Evolutionary conservation across 148 eudicot species (phyloP).

Genomic region (Camellia japonica): DNA sequence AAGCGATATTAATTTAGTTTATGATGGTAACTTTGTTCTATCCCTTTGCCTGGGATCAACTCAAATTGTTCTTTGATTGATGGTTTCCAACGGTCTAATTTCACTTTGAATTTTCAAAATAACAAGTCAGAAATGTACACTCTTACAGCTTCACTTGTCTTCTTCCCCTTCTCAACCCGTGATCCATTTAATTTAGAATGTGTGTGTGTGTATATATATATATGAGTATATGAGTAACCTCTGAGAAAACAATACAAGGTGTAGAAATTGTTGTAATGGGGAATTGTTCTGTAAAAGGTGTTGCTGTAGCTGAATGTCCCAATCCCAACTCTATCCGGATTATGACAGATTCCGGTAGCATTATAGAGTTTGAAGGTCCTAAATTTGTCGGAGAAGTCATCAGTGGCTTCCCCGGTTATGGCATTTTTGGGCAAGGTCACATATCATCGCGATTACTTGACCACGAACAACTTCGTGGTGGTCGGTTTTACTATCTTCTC

Average conservation of each 20-base stretch:
- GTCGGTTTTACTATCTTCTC: conserved; percentile 45
- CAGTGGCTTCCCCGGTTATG: conserved; percentile 45
- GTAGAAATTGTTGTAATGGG: conserved; percentile 39
- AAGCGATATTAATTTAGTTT: background rate
- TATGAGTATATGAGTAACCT: background rate
- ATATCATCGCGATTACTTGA: conserved; percentile 34
- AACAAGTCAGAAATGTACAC: background rate
- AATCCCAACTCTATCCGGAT: conserved; percentile 27
- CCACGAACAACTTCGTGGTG: conserved; percentile 34
- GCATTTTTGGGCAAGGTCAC: conserved; percentile 32
- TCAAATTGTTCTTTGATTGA: background rate
- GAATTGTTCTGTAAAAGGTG: conserved; percentile 52
- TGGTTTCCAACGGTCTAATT: conserved; percentile 33
- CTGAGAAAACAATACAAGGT: background rate
- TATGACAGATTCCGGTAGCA: conserved; percentile 42
- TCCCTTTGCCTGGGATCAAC: conserved; percentile 9
- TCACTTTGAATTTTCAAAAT: conserved; percentile 19
- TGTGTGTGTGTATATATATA: background rate
- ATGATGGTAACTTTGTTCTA: background rate
- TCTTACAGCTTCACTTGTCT: conserved; percentile 19
- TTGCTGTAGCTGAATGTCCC: conserved; percentile 12
- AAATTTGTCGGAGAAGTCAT: conserved; percentile 43
- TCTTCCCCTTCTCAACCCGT: conserved; percentile 16
- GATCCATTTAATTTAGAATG: conserved; percentile 8
- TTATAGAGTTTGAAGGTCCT: conserved; percentile 36